Percentiles rank a stretch among this genome's conserved stretches.
These are phyloP conservation scores for Laetiporus sulphureus DNA, from an alignment of 1,284 basidiomycete species.

Conservation along the genomic window DNA sequence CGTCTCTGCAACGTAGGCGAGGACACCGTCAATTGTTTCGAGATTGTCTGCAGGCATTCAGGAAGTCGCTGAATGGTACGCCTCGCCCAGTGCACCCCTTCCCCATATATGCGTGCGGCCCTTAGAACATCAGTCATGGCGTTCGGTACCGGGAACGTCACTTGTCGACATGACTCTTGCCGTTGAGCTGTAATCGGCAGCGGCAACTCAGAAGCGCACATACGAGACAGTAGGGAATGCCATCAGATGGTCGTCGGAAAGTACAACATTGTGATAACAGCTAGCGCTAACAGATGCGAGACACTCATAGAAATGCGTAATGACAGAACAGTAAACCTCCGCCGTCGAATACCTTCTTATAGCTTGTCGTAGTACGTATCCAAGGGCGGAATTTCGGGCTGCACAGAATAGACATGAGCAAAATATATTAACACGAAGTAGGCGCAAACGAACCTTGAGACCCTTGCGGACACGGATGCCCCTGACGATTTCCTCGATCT, in stretches of 20 bases:
- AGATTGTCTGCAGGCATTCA: slow-evolving; percentile 23
- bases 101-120: no score
- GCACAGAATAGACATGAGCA: slow-evolving; percentile 11
- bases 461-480: slow-evolving; percentile 89
- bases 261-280: slow-evolving; percentile 21
- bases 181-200: no score
- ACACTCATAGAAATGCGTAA: slow-evolving; percentile 19
- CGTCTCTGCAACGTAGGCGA: slow-evolving; percentile 31
- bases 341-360: slow-evolving; percentile 22
- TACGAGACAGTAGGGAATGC: slow-evolving; percentile 10
- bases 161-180: no score
- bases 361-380: slow-evolving; percentile 91
- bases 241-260: slow-evolving; percentile 15
- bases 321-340: slow-evolving; percentile 21
- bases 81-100: neutral
- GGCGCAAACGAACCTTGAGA: slow-evolving; percentile 60
- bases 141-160: neutral
- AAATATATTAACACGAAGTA: neutral
- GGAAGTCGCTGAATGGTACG: neutral
- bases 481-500: slow-evolving; percentile 83
- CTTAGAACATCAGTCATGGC: neutral
- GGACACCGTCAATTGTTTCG: slow-evolving; percentile 28
- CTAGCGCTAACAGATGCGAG: slow-evolving; percentile 16
- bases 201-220: neutral
- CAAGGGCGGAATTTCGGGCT: slow-evolving; percentile 81